Conservation (phyloP, 192 early-diverging fungal genomes). For the Umbelopsis ramanniana region DNA sequence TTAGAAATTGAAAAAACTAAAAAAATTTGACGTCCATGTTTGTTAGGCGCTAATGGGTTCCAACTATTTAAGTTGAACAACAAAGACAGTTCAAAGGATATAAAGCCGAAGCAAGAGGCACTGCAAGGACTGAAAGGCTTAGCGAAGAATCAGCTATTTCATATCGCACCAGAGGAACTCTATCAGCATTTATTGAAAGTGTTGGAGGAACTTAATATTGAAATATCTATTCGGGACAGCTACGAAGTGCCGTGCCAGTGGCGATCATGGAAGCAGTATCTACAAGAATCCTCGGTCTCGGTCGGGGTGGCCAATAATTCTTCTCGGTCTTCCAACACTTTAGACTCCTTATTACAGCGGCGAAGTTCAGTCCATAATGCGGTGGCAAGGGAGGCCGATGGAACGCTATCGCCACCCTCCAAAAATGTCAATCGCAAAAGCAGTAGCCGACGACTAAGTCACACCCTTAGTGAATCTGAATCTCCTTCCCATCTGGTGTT, state of each 20-base stretch:
- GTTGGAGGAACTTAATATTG: neutral
- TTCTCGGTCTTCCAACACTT: neutral
- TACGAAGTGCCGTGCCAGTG: slow-evolving; percentile 1
- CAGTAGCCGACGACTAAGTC: neutral
- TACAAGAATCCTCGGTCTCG: neutral
- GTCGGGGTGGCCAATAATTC: neutral
- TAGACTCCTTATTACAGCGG: neutral
- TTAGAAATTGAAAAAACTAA: neutral
- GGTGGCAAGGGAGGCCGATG: neutral
- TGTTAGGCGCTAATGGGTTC: neutral
- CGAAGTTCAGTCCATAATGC: neutral
- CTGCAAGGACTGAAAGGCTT: neutral
- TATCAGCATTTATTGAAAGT: neutral
- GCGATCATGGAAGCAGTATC: neutral
- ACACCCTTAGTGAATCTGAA: neutral
- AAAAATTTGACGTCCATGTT: too few species aligned
- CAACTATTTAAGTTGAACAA: neutral
- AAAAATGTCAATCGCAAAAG: neutral
- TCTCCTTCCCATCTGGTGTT: neutral
- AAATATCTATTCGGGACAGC: neutral
- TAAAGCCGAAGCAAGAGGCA: slow-evolving; percentile 1
- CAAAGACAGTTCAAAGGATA: neutral
- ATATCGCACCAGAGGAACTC: neutral
- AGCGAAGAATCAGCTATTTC: slow-evolving; percentile 8
- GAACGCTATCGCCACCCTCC: neutral